These are phyloP conservation scores for Penicillium sp. DNA, from an alignment of 2,329 filamentous ascomycete genomes.

Conservation along the genomic window DNA sequence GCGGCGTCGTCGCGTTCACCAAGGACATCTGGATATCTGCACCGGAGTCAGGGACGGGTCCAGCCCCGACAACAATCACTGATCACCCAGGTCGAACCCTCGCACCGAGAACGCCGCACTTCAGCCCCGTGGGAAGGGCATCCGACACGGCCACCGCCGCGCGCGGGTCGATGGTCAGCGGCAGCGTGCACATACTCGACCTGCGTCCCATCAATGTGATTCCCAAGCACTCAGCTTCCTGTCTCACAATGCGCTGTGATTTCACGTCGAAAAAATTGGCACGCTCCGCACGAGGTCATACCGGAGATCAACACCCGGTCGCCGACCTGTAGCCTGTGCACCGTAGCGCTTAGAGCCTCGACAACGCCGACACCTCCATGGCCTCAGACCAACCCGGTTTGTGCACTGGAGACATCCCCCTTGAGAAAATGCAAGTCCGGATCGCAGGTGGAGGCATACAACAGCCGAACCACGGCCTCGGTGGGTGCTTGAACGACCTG, in stretches of 20 bases:
- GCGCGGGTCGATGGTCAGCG: conserved; percentile 42
- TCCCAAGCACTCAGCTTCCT: conserved; percentile 56
- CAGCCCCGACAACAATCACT: conserved; percentile 56
- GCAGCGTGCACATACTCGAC: conserved; percentile 56
- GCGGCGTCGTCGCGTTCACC: conserved; percentile 21
- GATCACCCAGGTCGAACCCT: conserved; percentile 53
- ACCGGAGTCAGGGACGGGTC: conserved; percentile 51
- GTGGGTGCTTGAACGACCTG: conserved; percentile 44
- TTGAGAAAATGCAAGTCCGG: conserved; percentile 57
- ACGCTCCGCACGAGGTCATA: conserved; percentile 53
- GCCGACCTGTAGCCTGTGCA: conserved; percentile 50
- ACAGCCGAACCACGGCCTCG: conserved; percentile 52
- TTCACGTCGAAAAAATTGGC: conserved; percentile 51
- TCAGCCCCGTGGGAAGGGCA: conserved; percentile 56
- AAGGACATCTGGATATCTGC: conserved; percentile 26
- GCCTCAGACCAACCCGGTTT: conserved; percentile 49
- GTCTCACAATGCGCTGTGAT: conserved; percentile 55
- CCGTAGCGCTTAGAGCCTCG: conserved; percentile 45
- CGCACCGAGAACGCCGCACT: conserved; percentile 54
- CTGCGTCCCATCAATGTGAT: conserved; percentile 54
- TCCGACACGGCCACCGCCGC: conserved; percentile 54
- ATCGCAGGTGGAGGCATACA: conserved; percentile 53
- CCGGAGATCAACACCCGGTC: conserved; percentile 54
- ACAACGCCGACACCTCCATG: conserved; percentile 56
- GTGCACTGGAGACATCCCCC: conserved; percentile 52